Base-by-base conservation (phyloP, 108 stramenopile species). In the Stephanodiscus minutulus region DNA sequence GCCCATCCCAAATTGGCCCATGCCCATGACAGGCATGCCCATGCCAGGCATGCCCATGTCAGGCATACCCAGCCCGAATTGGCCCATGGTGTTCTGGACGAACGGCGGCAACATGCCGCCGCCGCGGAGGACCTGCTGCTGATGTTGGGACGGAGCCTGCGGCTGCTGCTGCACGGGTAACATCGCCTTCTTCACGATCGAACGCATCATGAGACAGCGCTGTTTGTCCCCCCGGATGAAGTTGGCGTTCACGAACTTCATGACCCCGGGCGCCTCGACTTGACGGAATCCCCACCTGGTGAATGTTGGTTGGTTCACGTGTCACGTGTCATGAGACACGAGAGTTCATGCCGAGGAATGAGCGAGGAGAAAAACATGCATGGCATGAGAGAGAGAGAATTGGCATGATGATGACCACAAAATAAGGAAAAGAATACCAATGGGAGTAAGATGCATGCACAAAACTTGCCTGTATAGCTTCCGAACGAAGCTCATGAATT, bases 281-380 rank as follows among this genome's bases (percentile, higher is more conserved):
- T 65, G 72, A 22, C 63, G 72, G 46, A 73, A 73, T 25, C 72
- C 72, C 72, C 72, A 73, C 41, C 72, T 73, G n/a, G n/a, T n/a
- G n/a, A n/a, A n/a, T n/a, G n/a, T n/a, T n/a, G n/a, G n/a, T n/a
- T n/a, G n/a, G n/a, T n/a, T n/a, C n/a, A n/a, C n/a, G n/a, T n/a
- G n/a, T n/a, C n/a, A n/a, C n/a, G n/a, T n/a, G n/a, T n/a, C n/a
- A n/a, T n/a, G n/a, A n/a, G n/a, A n/a, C n/a, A n/a, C n/a, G n/a
- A n/a, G n/a, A n/a, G 39, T 13, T 15, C 12, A 13, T 15, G 15
- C 13, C 12, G 15, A 0, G 13, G 43, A 3, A 1, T 15, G 3
- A 1, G 8, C 57, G 35, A n/a, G n/a, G n/a, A n/a, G n/a, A n/a
- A n/a, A 58, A 58, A 5, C 31, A 33, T 33, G 31, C 5, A 5